These are phyloP conservation scores for Cryptococcus floricola DNA, from an alignment of 1,284 basidiomycete genomes.

Conservation along the genomic window DNA sequence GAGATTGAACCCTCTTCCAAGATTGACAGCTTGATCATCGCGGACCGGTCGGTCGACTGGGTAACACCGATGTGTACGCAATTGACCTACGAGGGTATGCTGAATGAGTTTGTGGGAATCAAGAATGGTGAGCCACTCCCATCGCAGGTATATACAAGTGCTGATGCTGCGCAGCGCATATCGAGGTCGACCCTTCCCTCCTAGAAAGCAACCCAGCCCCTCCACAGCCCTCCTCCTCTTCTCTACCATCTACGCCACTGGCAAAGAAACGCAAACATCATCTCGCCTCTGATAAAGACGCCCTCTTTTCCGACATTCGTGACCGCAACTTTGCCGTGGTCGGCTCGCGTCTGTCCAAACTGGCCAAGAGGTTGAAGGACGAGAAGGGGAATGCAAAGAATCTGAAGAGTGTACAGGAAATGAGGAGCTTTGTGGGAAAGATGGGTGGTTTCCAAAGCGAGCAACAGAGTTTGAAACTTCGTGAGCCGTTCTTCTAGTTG, in stretches of 20 bases:
- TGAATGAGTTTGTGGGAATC: conserved; percentile 91
- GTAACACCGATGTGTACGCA: conserved; percentile 94
- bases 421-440: conserved; percentile 92
- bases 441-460: conserved; percentile 86
- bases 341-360: conserved; percentile 72
- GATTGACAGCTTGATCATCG: conserved; percentile 81
- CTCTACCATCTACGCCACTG: conserved; percentile 52
- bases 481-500: conserved; percentile 54
- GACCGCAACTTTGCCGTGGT: conserved; percentile 95
- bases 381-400: conserved; percentile 60
- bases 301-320: conserved; percentile 76
- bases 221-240: conserved; percentile 50
- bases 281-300: conserved; percentile 70
- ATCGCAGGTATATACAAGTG: neutral
- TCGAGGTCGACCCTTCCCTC: conserved; percentile 80
- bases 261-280: conserved; percentile 79
- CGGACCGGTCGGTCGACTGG: conserved; percentile 93
- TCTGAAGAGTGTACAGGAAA: conserved; percentile 79
- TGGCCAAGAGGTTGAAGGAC: conserved; percentile 80
- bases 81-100: conserved; percentile 91
- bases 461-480: conserved; percentile 80
- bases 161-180: conserved; percentile 61
- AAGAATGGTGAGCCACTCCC: conserved; percentile 66
- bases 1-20: conserved; percentile 47
- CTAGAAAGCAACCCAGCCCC: conserved; percentile 55